Evolutionary conservation across 2,329 filamentous ascomycete genomes (phyloP), one percentile per base, ranked within the genome.

Genomic region (Orbilia quercus): DNA sequence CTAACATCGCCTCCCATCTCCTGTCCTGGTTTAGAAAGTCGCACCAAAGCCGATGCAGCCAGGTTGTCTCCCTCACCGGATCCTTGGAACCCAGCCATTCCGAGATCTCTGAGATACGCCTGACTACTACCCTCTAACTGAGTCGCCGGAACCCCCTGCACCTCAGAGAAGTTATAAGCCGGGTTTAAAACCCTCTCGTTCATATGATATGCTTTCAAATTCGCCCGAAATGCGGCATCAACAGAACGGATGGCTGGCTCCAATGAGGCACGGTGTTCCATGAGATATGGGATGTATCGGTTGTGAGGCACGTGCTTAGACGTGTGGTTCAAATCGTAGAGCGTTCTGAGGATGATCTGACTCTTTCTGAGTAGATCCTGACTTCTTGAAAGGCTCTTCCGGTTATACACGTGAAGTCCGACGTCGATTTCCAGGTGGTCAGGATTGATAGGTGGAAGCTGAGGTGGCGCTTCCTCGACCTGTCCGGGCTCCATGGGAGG

Each of bases 21-120:
- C 3, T 36, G 22, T 12, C 22, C 20, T 12, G 23, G 42, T 16
- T 48, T 25, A 20, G 55, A 48, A 22, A 59, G 55, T 22, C 22
- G 40, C 1, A 59, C 55, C 40, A 59, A 16, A 12, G 55, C 55
- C 40, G 55, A 59, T 16, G 55, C 55, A 38, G 55, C 42, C 42
- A 3, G 40, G 3, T 59, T 23, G 5, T 38, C 16, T 12, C 23
- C n/a, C 16, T 54, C 50, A n/a, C 50, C 18, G 2, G 50, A 2
- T 7, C 20, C 18, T 28, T 14, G n/a, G 22, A 28, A 3, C 9
- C 28, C 28, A 31, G 4, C 28, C 28, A 31, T 9, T 31, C 28
- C 9, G n/a, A n/a, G n/a, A n/a, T n/a, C n/a, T n/a, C n/a, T n/a
- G n/a, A n/a, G n/a, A n/a, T n/a, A n/a, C 28, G 9, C 28, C 9